Evolutionary conservation across 2,329 filamentous ascomycete species (phyloP).

Genomic region (Aspergillus thermomutatus): DNA sequence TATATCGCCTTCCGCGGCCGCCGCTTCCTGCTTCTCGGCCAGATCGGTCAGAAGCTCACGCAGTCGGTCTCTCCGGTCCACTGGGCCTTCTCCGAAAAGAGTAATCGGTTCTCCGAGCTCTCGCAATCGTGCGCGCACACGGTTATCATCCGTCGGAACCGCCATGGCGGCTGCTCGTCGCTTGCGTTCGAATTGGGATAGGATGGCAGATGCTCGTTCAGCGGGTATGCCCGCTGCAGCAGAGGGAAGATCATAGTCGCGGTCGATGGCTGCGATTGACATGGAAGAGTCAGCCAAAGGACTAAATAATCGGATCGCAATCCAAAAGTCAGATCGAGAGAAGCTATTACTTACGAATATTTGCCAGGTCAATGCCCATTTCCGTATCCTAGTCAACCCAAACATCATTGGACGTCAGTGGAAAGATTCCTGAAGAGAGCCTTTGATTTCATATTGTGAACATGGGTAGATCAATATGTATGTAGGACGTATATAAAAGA

Average conservation of each 20-base stretch:
- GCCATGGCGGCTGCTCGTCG: conserved; percentile 82
- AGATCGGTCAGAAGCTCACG: conserved; percentile 75
- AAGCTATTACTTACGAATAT: conserved; percentile 54
- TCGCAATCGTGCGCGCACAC: conserved; percentile 75
- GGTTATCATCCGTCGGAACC: conserved; percentile 89
- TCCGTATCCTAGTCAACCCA: conserved; percentile 46
- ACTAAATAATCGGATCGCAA: neutral
- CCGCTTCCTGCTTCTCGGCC: conserved; percentile 57
- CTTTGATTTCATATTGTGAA: neutral
- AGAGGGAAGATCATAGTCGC: conserved; percentile 76
- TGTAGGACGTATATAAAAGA: conserved; percentile 4
- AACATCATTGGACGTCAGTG: conserved; percentile 17
- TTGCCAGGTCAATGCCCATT: conserved; percentile 60
- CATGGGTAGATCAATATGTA: neutral
- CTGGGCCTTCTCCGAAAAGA: conserved; percentile 84
- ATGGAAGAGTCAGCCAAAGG: neutral
- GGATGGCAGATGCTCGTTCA: conserved; percentile 79
- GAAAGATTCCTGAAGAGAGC: conserved; percentile 7
- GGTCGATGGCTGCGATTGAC: conserved; percentile 59
- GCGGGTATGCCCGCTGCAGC: conserved; percentile 64
- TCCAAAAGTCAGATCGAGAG: conserved; percentile 2
- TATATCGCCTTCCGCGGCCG: conserved; percentile 45
- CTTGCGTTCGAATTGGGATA: conserved; percentile 88
- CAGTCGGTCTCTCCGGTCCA: conserved; percentile 80
- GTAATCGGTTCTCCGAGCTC: conserved; percentile 92